Percentiles rank a stretch among this genome's conserved stretches.
These are phyloP conservation scores for Cichorium intybus DNA, from an alignment of 140 eudicot genomes.

Conservation along the genomic window DNA sequence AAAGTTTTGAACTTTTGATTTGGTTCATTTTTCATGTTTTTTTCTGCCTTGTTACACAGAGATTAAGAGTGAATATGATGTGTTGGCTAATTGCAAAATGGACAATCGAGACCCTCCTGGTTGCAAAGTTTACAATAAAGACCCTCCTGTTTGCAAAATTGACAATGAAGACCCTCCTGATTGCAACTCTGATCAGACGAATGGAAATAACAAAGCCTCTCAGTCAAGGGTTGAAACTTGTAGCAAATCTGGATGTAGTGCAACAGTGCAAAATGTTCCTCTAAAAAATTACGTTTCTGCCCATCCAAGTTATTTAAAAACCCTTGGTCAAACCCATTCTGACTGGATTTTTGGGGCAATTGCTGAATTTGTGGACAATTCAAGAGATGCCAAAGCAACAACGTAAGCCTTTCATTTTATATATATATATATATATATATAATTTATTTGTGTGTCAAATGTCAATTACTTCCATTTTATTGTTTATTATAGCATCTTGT, in stretches of 20 bases:
- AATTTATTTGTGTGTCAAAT: too few relatives aligned
- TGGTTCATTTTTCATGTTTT: neutral
- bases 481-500: neutral
- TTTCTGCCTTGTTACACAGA: constrained; percentile 18
- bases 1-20: too few relatives aligned
- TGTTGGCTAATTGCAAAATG: constrained; percentile 15
- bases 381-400: constrained; percentile 74
- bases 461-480: too few relatives aligned
- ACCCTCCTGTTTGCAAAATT: neutral
- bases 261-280: constrained; percentile 9
- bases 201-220: constrained; percentile 13
- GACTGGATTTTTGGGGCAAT: constrained; percentile 83
- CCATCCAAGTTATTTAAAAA: constrained; percentile 66
- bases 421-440: too few relatives aligned
- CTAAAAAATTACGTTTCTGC: constrained; percentile 29
- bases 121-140: constrained; percentile 4
- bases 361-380: constrained; percentile 78
- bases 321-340: constrained; percentile 77
- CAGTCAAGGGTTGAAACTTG: constrained; percentile 16
- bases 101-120: constrained; percentile 18
- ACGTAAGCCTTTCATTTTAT: constrained; percentile 26
- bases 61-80: neutral
- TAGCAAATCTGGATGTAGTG: constrained; percentile 13
- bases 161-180: constrained; percentile 20
- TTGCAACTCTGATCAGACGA: neutral